Evolutionary conservation across 2,329 filamentous ascomycete species (phyloP).

Genomic region (Biscogniauxia marginata): DNA sequence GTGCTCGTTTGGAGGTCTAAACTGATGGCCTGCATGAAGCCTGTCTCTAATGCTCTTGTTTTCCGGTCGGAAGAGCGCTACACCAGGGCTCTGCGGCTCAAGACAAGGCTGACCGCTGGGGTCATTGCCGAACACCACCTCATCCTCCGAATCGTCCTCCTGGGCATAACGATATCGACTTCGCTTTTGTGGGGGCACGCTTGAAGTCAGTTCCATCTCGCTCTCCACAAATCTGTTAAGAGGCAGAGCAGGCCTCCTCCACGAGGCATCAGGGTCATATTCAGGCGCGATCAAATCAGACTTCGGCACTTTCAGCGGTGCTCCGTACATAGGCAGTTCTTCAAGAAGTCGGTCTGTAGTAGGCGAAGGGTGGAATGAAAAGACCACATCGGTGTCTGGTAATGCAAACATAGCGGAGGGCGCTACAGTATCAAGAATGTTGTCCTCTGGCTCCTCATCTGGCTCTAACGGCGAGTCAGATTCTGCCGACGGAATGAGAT

Average conservation of each 20-base stretch:
- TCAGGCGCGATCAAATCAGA: slow-evolving; percentile 58
- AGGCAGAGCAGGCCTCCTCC: slow-evolving; percentile 75
- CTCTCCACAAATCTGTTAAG: slow-evolving; percentile 85
- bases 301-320: slow-evolving; percentile 58
- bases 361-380: slow-evolving; percentile 71
- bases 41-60: slow-evolving; percentile 88
- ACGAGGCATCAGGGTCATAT: slow-evolving; percentile 65
- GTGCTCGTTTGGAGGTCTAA: slow-evolving; percentile 87
- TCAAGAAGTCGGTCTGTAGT: slow-evolving; percentile 74
- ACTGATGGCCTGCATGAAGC: slow-evolving; percentile 86
- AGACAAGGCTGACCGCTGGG: slow-evolving; percentile 42
- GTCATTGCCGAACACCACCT: slow-evolving; percentile 36
- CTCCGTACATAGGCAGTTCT: slow-evolving; percentile 78
- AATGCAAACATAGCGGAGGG: slow-evolving; percentile 82
- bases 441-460: slow-evolving; percentile 37
- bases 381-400: slow-evolving; percentile 78
- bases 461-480: slow-evolving; percentile 54
- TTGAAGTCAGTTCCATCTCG: slow-evolving; percentile 68
- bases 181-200: slow-evolving; percentile 68
- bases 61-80: slow-evolving; percentile 85
- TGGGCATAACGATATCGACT: slow-evolving; percentile 81
- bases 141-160: slow-evolving; percentile 60
- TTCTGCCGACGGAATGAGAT: slow-evolving; percentile 64
- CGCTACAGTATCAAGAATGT: slow-evolving; percentile 48
- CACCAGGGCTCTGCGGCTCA: slow-evolving; percentile 68